phyloP scores from a whole-genome alignment of 2,329 filamentous ascomycete genomes.

The Sarocladiaceae sp. region DNA sequence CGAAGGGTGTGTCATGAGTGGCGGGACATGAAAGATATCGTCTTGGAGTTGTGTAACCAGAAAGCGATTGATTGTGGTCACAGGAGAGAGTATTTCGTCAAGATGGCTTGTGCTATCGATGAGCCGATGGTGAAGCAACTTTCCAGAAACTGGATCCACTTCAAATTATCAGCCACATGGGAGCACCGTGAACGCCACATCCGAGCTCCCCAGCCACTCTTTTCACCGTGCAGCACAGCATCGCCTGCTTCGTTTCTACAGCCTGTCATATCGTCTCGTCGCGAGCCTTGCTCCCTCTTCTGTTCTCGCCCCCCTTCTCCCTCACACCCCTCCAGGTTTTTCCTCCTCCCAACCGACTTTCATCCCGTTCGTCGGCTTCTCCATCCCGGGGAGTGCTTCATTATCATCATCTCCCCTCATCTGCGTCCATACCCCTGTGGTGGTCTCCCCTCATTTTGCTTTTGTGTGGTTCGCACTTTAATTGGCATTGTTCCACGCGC shows the following conservation, averaged over 20 bases:
- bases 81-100: no score
- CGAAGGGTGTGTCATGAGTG: background rate
- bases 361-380: background rate
- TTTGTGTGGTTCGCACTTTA: background rate
- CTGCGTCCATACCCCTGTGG: background rate
- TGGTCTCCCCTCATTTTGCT: background rate
- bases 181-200: background rate
- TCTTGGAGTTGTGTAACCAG: no score
- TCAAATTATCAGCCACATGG: background rate
- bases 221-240: background rate
- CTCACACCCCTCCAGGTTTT: background rate
- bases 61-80: no score
- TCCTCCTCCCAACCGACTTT: background rate
- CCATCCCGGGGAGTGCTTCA: background rate
- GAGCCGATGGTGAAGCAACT: constrained; percentile 6
- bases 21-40: background rate
- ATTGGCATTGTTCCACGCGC: constrained; percentile 6
- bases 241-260: background rate
- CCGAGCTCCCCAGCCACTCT: background rate
- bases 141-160: background rate
- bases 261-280: background rate
- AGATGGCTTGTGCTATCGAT: no score
- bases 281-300: background rate
- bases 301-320: background rate
- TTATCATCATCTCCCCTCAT: background rate